A percentile compares a stretch with the other conserved stretches of the same genome.
Evolutionary conservation across 768 basidiomycete genomes (phyloP).

Genomic region (Boletus sensibilis): DNA sequence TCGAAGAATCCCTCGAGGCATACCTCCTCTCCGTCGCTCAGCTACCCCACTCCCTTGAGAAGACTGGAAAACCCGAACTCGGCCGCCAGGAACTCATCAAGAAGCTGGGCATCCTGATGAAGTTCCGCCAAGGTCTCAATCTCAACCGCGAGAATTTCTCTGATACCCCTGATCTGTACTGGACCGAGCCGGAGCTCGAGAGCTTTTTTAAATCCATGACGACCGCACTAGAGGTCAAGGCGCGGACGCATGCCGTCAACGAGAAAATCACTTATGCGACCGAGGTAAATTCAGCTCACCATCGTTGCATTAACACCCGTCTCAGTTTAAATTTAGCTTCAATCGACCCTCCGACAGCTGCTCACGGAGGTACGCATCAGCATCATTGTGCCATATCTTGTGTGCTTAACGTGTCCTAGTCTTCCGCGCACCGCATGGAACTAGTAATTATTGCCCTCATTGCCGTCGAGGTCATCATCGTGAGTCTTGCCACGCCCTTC

Average conservation of each 20-base stretch:
- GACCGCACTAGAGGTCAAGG: conserved; percentile 81
- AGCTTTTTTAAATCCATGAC: conserved; percentile 84
- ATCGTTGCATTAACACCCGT: not conserved
- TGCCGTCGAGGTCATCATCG: conserved; percentile 92
- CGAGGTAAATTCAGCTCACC: conserved; percentile 43
- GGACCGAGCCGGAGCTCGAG: conserved; percentile 91
- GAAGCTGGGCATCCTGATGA: conserved; percentile 89
- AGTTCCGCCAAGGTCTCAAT: conserved; percentile 89
- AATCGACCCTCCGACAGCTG: conserved; percentile 85
- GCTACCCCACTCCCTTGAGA: conserved; percentile 71
- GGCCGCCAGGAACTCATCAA: conserved; percentile 80
- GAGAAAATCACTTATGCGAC: conserved; percentile 92
- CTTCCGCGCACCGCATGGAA: conserved; percentile 90
- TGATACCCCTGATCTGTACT: conserved; percentile 90
- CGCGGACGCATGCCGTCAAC: conserved; percentile 78
- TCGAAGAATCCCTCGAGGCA: conserved; percentile 81
- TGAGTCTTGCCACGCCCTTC: conserved; percentile 36
- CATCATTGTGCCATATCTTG: not conserved
- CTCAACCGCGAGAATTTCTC: conserved; percentile 86
- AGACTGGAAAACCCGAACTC: conserved; percentile 83
- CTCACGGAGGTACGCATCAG: conserved; percentile 63
- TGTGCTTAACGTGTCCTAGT: conserved; percentile 43
- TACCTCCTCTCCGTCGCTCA: conserved; percentile 82
- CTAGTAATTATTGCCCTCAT: conserved; percentile 93
- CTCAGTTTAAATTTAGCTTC: conserved; percentile 46